Evolutionary conservation across 371 early-diverging fungal genomes (phyloP), one percentile per base, ranked within the genome.

Genomic region (Apophysomyces ossiformis): DNA sequence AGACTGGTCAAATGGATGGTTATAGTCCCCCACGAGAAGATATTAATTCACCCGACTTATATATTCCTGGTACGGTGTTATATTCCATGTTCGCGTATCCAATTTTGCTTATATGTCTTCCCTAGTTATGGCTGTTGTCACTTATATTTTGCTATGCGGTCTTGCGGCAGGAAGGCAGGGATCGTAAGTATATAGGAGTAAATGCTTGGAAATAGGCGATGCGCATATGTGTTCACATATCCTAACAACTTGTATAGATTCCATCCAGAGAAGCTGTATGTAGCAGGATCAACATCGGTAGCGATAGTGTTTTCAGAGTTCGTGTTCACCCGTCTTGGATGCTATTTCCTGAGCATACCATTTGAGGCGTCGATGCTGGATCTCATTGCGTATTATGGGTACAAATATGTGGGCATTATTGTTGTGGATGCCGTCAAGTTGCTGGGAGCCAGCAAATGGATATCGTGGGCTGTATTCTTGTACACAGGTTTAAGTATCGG

Each of bases 1-100:
- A 96, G 58, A 90, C 87, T 35, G 97, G 96, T 8, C 92, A 94
- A 72, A 85, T 91, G 77, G 91, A 92, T 50, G 96, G 95, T 13
- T 96, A 86, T 71, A 85, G 88, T 68, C 86, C 95, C 46, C 95
- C 97, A 9, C 83, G 96, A 60, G 94, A 95, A 63, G 96, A 98
- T 73, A 76, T 95, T 44, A 96, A 96, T 71, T 92, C 98, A 0
- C 98, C 99, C 7, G 99, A 99, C 77, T 81, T 99, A 67, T 99
- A 99, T 79, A 97, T 99, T 54, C 99, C 99, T 38, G 78, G 88
- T 88, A 80, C 43, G 3, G 46, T 44, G 32, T 26, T 7, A 18
- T 60, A 37, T 46, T 41, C 13, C 44, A 5, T 37, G 32, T 13
- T 12, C 6, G 8, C 13, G 46, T 13, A 46, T 13, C 44, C 9